Base-by-base conservation (phyloP, 75 land plant genomes). In the Pinus tabuliformis region DNA sequence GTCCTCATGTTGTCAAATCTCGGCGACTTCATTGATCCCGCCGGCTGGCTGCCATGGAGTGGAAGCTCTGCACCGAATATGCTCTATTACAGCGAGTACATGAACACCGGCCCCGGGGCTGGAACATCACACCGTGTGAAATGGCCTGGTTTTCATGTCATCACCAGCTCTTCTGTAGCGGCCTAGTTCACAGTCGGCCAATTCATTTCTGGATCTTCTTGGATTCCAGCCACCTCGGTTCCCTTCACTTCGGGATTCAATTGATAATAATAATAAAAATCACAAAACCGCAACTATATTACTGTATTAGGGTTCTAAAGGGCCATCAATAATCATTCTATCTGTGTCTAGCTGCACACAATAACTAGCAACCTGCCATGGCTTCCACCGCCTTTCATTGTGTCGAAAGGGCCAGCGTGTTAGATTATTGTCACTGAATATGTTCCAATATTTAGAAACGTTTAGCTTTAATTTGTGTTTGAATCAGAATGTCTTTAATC, bases 21-120 rank as follows among this genome's bases (percentile, higher is more conserved):
- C 33, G 78, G 57, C 62, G 83, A 74, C 56, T 70, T 82, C 6
- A 86, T 92, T 33, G 37, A 79, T n/a, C 83, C 95, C 1, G 78
- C 80, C 0, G 95, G 95, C 1, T 92, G 92, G 92, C 37, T 82
- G 36, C 75, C 76, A 15, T 92, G 89, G 90, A 74, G 72, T 54
- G 83, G 84, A 22, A 70, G 74, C 66, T 89, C 82, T 60, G 89
- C 78, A 7, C 74, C 87, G 18, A 63, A 49, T 20, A 91, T 92
- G 1, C 59, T 82, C 18, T 92, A 79, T 83, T 92, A 82, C 61
- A 90, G 79, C 9, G 92, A 92, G 82, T 92, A 86, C 56, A 9
- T 16, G 28, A 89, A 88, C 74, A 59, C 65, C 0, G 92, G 95
- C 0, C 74, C 86, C 2, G 92, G 95, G 11, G 45, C 92, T 0